These are phyloP conservation scores for Pleurozium schreberi DNA, from an alignment of 225 moss, liverwort and hornwort species.

Conservation along the genomic window DNA sequence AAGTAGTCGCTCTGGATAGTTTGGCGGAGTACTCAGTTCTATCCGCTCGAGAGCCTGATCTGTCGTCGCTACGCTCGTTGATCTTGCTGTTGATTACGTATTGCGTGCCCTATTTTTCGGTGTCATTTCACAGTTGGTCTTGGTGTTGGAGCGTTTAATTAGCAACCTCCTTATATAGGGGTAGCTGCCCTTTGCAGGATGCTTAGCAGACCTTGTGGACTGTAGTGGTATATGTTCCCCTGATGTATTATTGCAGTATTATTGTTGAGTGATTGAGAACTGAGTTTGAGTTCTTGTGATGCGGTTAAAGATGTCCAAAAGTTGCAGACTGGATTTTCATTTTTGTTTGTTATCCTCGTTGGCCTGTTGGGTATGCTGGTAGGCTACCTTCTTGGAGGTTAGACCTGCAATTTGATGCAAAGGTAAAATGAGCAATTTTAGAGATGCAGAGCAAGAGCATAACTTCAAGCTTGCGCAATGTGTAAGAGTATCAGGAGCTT, in stretches of 20 bases:
- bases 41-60: background rate
- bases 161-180: too few species aligned
- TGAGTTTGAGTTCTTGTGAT: background rate
- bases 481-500: slow-evolving; percentile 40
- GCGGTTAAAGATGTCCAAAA: slow-evolving; percentile 47
- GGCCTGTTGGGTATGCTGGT: slow-evolving; percentile 79
- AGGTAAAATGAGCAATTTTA: background rate
- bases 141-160: background rate
- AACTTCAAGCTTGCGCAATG: slow-evolving; percentile 16
- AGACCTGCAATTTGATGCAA: background rate
- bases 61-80: background rate
- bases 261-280: background rate
- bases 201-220: background rate
- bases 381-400: slow-evolving; percentile 65
- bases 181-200: background rate
- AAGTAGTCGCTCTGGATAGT: background rate
- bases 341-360: slow-evolving; percentile 82
- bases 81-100: background rate
- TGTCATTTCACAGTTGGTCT: background rate
- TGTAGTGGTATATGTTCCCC: background rate
- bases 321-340: slow-evolving; percentile 62
- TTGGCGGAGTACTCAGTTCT: background rate
- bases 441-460: slow-evolving; percentile 17
- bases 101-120: background rate
- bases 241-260: background rate